phyloP scores from a whole-genome alignment of 257 asterid genomes.

The Cynanchum wilfordii region DNA sequence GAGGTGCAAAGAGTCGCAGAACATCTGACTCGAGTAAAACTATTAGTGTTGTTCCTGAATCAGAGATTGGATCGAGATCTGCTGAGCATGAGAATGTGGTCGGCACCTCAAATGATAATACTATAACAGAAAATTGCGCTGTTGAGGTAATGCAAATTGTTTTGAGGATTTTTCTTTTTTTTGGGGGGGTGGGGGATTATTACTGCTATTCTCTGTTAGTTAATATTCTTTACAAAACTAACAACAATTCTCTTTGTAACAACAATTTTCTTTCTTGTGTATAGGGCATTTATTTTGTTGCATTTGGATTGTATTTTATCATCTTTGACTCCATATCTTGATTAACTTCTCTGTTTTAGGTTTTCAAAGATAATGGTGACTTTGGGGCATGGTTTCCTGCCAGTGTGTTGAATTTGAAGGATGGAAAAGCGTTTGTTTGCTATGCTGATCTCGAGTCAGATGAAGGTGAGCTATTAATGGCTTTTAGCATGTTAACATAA shows the following conservation, averaged over 20 bases:
- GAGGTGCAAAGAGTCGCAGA: conserved; percentile 35
- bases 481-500: conserved; percentile 9
- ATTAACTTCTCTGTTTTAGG: conserved; percentile 36
- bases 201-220: neutral
- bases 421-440: conserved; percentile 66
- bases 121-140: conserved; percentile 59
- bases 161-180: neutral
- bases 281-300: neutral
- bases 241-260: neutral
- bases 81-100: conserved; percentile 19
- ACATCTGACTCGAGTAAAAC: conserved; percentile 32
- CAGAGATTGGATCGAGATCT: conserved; percentile 31
- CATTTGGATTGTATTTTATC: neutral
- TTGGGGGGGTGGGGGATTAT: neutral
- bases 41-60: conserved; percentile 33
- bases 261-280: neutral
- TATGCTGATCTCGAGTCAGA: conserved; percentile 51
- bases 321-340: neutral
- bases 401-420: conserved; percentile 55
- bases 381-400: conserved; percentile 78
- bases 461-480: conserved; percentile 51
- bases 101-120: conserved; percentile 10
- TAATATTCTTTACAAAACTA: neutral
- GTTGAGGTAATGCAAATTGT: conserved; percentile 59
- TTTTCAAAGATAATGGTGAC: conserved; percentile 63